Evolutionary conservation across 2,329 filamentous ascomycete species (phyloP).

Genomic region (Colletotrichum abscissum): DNA sequence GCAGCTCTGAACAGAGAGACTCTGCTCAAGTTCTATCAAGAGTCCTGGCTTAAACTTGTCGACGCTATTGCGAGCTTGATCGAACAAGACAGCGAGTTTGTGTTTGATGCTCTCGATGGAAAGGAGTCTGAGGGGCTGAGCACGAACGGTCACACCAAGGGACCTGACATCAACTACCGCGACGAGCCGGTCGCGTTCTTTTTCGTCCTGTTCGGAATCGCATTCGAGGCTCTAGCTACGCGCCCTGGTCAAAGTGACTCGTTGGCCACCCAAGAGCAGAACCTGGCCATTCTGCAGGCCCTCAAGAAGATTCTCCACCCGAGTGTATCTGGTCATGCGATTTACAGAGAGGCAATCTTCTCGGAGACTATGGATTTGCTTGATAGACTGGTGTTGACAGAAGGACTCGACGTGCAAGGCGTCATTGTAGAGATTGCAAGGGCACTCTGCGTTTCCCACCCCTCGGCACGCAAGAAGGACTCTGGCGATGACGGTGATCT

Average conservation of each 20-base stretch:
- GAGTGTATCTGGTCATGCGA: conserved; percentile 93
- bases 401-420: conserved; percentile 86
- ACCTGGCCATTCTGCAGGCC: conserved; percentile 87
- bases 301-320: conserved; percentile 95
- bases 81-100: conserved; percentile 96
- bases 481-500: conserved; percentile 79
- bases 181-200: conserved; percentile 99
- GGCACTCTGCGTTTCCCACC: conserved; percentile 90
- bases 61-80: conserved; percentile 98
- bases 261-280: conserved; percentile 80
- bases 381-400: conserved; percentile 91
- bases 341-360: conserved; percentile 96
- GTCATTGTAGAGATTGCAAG: conserved; percentile 96
- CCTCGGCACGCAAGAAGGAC: conserved; percentile 80
- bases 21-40: conserved; percentile 93
- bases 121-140: conserved; percentile 69
- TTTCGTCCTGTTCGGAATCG: conserved; percentile 96
- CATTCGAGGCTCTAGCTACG: conserved; percentile 93
- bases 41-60: conserved; percentile 95
- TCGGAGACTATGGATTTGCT: conserved; percentile 97
- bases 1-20: conserved; percentile 95
- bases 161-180: conserved; percentile 92
- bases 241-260: conserved; percentile 75
- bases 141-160: conserved; percentile 66
- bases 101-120: conserved; percentile 95